A percentile compares a stretch with the other conserved stretches of the same genome.
Evolutionary conservation across 371 early-diverging fungal species (phyloP).

Genomic region (Chytridiales sp.): DNA sequence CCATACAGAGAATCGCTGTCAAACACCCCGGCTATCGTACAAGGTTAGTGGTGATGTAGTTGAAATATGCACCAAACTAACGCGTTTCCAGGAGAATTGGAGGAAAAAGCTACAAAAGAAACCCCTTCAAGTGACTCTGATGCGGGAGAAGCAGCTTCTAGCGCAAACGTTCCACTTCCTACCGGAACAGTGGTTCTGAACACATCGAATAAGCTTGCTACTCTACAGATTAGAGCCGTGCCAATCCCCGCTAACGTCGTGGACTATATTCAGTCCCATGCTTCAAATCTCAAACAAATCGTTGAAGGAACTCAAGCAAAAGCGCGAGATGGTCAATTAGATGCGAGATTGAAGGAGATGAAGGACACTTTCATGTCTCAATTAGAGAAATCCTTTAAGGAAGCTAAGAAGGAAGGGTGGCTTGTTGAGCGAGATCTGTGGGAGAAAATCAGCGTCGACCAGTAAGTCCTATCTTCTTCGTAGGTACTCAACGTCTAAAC

Average conservation of each 20-base stretch:
- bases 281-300: slow-evolving; percentile 62
- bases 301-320: slow-evolving; percentile 42
- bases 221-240: slow-evolving; percentile 72
- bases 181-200: slow-evolving; percentile 68
- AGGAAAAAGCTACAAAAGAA: not conserved
- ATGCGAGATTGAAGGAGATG: not conserved
- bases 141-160: slow-evolving; percentile 23
- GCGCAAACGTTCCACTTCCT: slow-evolving; percentile 37
- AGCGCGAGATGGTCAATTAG: too few species aligned
- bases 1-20: slow-evolving; percentile 96
- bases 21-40: slow-evolving; percentile 42
- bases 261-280: slow-evolving; percentile 60
- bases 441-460: slow-evolving; percentile 21
- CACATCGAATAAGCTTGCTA: slow-evolving; percentile 68
- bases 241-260: slow-evolving; percentile 76
- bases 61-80: slow-evolving; percentile 2
- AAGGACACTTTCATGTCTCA: slow-evolving; percentile 11
- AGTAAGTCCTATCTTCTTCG: slow-evolving; percentile 13
- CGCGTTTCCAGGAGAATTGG: not conserved
- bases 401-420: slow-evolving; percentile 29
- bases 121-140: slow-evolving; percentile 18
- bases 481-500: too few species aligned
- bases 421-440: slow-evolving; percentile 33
- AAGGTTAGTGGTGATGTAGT: slow-evolving; percentile 20
- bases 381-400: slow-evolving; percentile 20